Conservation (phyloP, 306 rosid genomes). For the Sechiopsis laciniata region DNA sequence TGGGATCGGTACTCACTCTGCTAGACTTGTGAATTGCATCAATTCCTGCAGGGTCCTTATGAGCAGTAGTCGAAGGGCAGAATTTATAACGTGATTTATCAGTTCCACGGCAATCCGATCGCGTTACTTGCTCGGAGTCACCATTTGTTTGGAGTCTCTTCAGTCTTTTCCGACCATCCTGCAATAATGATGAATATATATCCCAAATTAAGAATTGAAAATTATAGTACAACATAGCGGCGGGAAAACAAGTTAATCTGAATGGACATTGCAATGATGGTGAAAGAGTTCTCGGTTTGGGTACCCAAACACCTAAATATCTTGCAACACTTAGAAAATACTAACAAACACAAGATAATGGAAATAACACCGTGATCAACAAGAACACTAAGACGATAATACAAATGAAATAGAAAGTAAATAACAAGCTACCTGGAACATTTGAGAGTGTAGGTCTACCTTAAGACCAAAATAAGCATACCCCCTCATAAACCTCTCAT, state of each 20-base stretch:
- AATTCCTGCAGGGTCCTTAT: slow-evolving; percentile 31
- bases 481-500: too few species aligned
- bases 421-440: too few species aligned
- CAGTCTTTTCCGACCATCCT: slow-evolving; percentile 64
- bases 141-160: slow-evolving; percentile 59
- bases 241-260: not conserved
- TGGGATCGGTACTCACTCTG: slow-evolving; percentile 45
- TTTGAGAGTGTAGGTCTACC: too few species aligned
- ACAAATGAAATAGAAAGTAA: too few species aligned
- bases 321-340: too few species aligned
- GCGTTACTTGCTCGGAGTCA: slow-evolving; percentile 31
- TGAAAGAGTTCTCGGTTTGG: not conserved
- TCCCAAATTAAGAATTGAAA: slow-evolving; percentile 1
- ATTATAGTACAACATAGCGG: not conserved
- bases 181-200: slow-evolving; percentile 16
- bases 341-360: too few species aligned
- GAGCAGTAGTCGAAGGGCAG: slow-evolving; percentile 22
- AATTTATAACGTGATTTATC: slow-evolving; percentile 45
- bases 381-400: too few species aligned
- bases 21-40: slow-evolving; percentile 37
- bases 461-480: too few species aligned
- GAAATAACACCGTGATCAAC: too few species aligned
- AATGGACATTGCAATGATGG: not conserved
- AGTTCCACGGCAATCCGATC: slow-evolving; percentile 34
- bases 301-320: too few species aligned